Evolutionary conservation across 768 basidiomycete genomes (phyloP).

Genomic region (Suillus tomentosus): DNA sequence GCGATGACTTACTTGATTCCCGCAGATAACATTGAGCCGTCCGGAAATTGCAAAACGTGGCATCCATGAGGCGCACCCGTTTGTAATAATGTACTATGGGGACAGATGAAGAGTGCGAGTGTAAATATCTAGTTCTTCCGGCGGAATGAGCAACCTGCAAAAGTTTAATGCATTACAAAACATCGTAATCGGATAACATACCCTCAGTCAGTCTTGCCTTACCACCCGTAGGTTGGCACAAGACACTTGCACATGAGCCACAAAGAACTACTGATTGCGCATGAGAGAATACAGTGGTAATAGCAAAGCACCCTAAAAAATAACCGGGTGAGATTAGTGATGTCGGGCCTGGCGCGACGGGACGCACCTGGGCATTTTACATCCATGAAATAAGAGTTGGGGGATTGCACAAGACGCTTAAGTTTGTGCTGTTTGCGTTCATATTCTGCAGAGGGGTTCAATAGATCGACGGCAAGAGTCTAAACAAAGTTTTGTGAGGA

Average conservation of each 20-base stretch:
- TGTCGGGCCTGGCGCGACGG: too few relatives aligned
- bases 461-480: slow-evolving; percentile 97
- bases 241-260: slow-evolving; percentile 86
- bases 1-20: not conserved
- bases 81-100: not conserved
- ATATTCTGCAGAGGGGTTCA: slow-evolving; percentile 88
- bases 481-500: slow-evolving; percentile 31
- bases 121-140: slow-evolving; percentile 72
- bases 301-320: slow-evolving; percentile 82
- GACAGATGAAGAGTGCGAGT: not conserved
- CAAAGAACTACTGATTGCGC: slow-evolving; percentile 97
- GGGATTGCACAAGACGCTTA: slow-evolving; percentile 97
- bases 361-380: slow-evolving; percentile 94
- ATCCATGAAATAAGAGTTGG: slow-evolving; percentile 99
- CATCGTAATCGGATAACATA: slow-evolving; percentile 40
- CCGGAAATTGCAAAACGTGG: not conserved
- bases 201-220: slow-evolving; percentile 98
- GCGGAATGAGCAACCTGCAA: slow-evolving; percentile 92
- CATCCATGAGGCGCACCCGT: not conserved
- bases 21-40: not conserved
- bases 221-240: slow-evolving; percentile 99
- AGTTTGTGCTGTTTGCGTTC: slow-evolving; percentile 96
- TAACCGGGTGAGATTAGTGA: slow-evolving; percentile 4
- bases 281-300: slow-evolving; percentile 99
- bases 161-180: slow-evolving; percentile 15